Conservation (phyloP, 345 rosid species). For the Arabis hirsuta region DNA sequence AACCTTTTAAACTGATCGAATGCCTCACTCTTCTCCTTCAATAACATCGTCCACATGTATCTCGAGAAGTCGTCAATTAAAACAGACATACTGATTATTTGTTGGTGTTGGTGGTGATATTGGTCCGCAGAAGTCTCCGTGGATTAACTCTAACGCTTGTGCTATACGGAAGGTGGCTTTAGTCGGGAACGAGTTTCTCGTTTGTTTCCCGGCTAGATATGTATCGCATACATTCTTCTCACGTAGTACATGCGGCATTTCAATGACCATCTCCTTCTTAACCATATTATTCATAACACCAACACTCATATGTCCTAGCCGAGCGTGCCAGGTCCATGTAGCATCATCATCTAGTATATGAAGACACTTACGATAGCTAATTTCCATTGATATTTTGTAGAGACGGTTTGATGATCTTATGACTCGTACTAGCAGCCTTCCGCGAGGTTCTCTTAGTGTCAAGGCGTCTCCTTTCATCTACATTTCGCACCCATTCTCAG, state of each 20-base stretch:
- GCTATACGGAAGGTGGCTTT: accelerated
- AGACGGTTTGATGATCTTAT: background rate
- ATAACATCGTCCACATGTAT: background rate
- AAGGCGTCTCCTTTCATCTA: too few relatives aligned
- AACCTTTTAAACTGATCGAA: constrained; percentile 1
- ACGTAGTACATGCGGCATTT: background rate
- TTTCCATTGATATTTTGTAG: background rate
- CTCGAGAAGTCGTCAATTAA: background rate
- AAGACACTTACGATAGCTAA: background rate
- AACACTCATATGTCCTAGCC: too few relatives aligned
- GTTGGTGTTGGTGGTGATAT: background rate
- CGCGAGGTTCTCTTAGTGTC: too few relatives aligned
- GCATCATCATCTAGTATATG: background rate
- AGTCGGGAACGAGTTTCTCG: background rate
- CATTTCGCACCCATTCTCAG: too few relatives aligned
- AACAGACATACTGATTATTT: background rate
- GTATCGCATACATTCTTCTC: background rate
- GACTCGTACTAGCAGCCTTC: too few relatives aligned
- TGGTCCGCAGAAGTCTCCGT: background rate
- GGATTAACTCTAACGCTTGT: background rate
- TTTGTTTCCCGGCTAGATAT: background rate
- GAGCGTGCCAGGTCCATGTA: too few relatives aligned
- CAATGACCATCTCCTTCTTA: too few relatives aligned
- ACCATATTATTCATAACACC: too few relatives aligned
- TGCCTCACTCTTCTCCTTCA: background rate